Evolutionary conservation across 169 alveolate genomes (phyloP).

Genomic region (Eimeria praecox): DNA sequence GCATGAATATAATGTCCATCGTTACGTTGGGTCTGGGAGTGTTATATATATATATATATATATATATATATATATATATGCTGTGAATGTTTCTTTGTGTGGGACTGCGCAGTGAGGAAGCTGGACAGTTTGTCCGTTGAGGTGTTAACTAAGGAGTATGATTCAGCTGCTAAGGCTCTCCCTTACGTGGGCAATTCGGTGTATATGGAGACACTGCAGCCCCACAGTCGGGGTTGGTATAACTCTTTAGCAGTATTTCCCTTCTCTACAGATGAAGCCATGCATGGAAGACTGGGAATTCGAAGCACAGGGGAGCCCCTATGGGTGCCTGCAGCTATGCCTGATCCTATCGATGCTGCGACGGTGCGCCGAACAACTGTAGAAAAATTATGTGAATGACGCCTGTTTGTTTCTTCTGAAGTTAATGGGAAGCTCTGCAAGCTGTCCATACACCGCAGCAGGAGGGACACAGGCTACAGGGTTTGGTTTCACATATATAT

Average conservation of each 20-base stretch:
- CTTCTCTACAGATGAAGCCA: not conserved
- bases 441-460: not conserved
- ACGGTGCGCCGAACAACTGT: not conserved
- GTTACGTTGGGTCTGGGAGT: too few species aligned
- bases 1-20: not conserved
- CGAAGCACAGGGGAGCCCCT: not conserved
- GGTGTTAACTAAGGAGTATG: not conserved
- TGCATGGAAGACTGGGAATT: slow-evolving; percentile 75
- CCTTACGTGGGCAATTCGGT: not conserved
- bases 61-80: not conserved
- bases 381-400: too few species aligned
- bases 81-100: too few species aligned
- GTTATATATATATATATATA: not conserved
- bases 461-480: not conserved
- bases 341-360: slow-evolving; percentile 37
- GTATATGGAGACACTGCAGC: not conserved
- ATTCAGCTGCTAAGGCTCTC: not conserved
- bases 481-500: not conserved
- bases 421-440: not conserved
- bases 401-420: not conserved
- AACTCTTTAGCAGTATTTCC: slow-evolving; percentile 67
- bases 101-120: too few species aligned
- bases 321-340: slow-evolving; percentile 47
- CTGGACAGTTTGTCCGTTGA: too few species aligned
- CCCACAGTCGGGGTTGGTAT: slow-evolving; percentile 42